phyloP scores from a whole-genome alignment of 2,329 filamentous ascomycete genomes.

The Alternaria dauci region DNA sequence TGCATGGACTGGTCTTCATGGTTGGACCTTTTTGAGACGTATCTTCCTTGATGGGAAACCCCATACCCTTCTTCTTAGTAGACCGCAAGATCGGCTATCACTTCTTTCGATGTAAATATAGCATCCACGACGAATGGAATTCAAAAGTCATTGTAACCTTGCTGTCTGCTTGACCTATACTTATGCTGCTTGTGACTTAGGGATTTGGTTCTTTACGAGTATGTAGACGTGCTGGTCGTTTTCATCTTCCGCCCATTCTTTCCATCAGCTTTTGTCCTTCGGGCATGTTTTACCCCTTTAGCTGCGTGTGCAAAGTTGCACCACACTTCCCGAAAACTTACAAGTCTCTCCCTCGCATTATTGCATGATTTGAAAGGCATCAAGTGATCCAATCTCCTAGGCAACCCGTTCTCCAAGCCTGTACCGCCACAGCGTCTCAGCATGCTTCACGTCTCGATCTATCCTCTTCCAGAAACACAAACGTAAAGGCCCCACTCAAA shows the following conservation, averaged over 20 bases:
- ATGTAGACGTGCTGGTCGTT: no score
- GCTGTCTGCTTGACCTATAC: background rate
- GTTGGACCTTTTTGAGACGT: slow-evolving; percentile 17
- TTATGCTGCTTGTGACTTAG: background rate
- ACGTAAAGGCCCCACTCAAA: background rate
- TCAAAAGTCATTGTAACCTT: slow-evolving; percentile 7
- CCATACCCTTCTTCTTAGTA: slow-evolving; percentile 4
- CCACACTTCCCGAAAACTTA: no score
- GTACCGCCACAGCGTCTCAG: no score
- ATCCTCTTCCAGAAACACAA: background rate
- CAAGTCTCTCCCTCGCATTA: no score
- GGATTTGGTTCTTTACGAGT: background rate
- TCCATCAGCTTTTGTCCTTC: no score
- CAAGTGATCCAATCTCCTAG: no score
- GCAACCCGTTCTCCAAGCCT: no score
- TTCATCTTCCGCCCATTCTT: no score
- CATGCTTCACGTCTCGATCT: no score
- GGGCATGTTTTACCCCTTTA: no score
- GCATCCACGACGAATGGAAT: slow-evolving; percentile 28
- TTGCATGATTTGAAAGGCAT: no score
- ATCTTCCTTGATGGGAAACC: slow-evolving; percentile 19
- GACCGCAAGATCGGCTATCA: slow-evolving; percentile 21
- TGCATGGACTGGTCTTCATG: slow-evolving; percentile 21
- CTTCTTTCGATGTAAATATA: slow-evolving; percentile 28
- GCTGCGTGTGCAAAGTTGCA: no score